Base-by-base conservation (phyloP, 225 moss, liverwort and hornwort genomes). In the Rhytidiadelphus loreus region DNA sequence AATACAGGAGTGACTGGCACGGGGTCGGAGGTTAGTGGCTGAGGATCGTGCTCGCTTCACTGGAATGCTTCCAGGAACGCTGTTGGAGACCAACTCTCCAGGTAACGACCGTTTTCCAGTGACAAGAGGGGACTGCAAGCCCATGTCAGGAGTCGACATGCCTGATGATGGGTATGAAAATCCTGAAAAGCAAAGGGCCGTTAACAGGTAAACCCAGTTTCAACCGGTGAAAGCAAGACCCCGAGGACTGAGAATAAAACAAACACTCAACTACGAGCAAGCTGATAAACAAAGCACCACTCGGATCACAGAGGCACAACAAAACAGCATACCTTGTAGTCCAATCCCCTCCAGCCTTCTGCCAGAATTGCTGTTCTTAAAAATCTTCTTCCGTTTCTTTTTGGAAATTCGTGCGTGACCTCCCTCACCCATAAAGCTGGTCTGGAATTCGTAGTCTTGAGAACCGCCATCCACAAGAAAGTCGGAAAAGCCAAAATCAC, bases 31-130 rank as follows among this genome's bases (percentile, higher is more conserved):
- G 86, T 89, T 93, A 16, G 85, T 90, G 82, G 93, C 92, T 39
- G 93, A 92, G 48, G 92, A 98, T 58, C 96, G 96, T 86, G 96
- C 94, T 78, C 97, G 94, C 89, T 98, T 98, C 37, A 96, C 94
- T 64, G 96, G 96, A 74, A 98, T 98, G 84, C 92, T 93, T 55
- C 96, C 96, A 37, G 88, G 90, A 88, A 92, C 87, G 72, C 80
- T 86, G 81, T 90, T 89, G 55, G 91, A 82, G 81, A 71, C 93
- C 79, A 85, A 57, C 39, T 92, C 93, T 70, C 91, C 91, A 77
- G 91, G 92, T 82, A 96, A 83, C 2, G 95, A 92, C 87, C 96
- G 91, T 73, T 95, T 96, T 29, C 96, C 95, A 60, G 94, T 95
- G 37, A 96, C 92, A 63, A 94, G 74, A 70, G 97, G 94, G 90